Evolutionary conservation across 2,329 filamentous ascomycete genomes (phyloP).

Genomic region (Trichophyton equinum): DNA sequence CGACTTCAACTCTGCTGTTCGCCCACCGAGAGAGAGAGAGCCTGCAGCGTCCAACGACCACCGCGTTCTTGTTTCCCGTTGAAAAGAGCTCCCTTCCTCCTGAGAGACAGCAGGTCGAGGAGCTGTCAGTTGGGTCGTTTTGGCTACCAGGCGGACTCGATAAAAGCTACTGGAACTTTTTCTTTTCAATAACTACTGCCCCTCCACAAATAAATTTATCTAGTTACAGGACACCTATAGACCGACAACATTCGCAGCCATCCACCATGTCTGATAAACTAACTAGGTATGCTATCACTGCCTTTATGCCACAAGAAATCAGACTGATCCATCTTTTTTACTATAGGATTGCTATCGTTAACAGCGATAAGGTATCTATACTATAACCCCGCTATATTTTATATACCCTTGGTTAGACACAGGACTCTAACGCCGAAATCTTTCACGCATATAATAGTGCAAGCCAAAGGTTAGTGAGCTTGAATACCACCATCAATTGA

Average conservation of each 20-base stretch:
- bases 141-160: background rate
- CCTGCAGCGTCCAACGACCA: background rate
- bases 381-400: constrained; percentile 17
- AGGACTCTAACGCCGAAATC: background rate
- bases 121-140: background rate
- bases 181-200: background rate
- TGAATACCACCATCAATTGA: background rate
- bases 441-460: constrained; percentile 45
- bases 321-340: constrained; percentile 13
- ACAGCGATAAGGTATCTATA: constrained; percentile 75
- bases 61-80: background rate
- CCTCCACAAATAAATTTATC: background rate
- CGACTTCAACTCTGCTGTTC: background rate
- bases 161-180: background rate
- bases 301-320: background rate
- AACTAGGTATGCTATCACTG: constrained; percentile 58
- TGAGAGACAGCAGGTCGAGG: background rate
- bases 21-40: background rate
- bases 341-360: constrained; percentile 91
- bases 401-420: background rate
- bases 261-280: constrained; percentile 77
- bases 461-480: constrained; percentile 60
- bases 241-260: background rate
- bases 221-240: background rate
- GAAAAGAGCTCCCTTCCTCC: background rate